Evolutionary conservation across 148 eudicot genomes (phyloP), one percentile per base, ranked within the genome.

Genomic region (Camellia lanceoleosa): DNA sequence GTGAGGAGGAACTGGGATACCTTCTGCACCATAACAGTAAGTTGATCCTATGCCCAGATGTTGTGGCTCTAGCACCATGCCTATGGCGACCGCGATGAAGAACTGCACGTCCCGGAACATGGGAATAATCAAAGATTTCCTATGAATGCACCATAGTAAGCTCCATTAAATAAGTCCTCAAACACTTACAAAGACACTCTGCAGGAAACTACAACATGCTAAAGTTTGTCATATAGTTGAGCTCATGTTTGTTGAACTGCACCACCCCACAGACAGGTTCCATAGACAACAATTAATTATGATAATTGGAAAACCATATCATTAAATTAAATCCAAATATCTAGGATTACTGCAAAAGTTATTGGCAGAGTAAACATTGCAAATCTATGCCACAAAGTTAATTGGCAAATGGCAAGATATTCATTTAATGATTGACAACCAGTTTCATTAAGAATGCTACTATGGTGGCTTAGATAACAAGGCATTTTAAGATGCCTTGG

Each of bases 1-100:
- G 51, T 68, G 19, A 3, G 52, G 62, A 80, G 68, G 59, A 38
- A 14, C 15, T 79, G 47, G 75, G 60, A 68, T 93, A 95, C 99
- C 99, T 96, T 92, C 98, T 91, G 90, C 99, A 96, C 99, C 99
- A 96, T 77, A 96, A 75, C 73, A 96, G 85, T 77, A 93, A 87
- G 84, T 96, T 96, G 38, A 86, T 81, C 85, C 99, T 90, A 47
- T 86, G 83, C 54, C 99, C 99, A 67, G 82, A 77, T 71, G 93
- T 92, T 42, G 99, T 96, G 68, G 99, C 98, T 86, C 95, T 89
- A 86, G 98, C 99, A 85, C 98, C 98, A 92, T 96, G 99, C 51
- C 99, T 87, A 89, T 93, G 99, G 67, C 99, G 99, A 78, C 99
- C 99, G 71, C 98, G 97, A 78, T 96, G 99, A 83, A 96, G 92